phyloP scores from a whole-genome alignment of 2,329 filamentous ascomycete species.

The Myrmaecium sp. region DNA sequence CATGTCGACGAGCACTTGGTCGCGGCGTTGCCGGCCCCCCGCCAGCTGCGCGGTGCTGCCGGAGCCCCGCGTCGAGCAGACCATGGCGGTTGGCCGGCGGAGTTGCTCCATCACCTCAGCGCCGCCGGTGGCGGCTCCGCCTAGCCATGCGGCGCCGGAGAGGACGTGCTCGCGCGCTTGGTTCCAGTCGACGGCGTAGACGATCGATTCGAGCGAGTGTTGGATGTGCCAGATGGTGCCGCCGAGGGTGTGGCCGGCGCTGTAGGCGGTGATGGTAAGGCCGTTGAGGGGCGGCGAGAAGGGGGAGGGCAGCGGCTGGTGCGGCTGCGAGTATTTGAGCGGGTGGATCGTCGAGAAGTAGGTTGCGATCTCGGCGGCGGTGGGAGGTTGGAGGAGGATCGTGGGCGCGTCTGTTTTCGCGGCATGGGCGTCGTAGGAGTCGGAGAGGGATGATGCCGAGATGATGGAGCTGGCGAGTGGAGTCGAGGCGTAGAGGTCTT shows the following conservation, averaged over 20 bases:
- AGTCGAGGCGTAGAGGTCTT: constrained; percentile 82
- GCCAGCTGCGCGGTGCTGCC: constrained; percentile 52
- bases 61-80: constrained; percentile 76
- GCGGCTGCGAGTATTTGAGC: constrained; percentile 91
- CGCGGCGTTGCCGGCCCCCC: constrained; percentile 61
- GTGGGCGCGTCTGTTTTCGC: too few relatives aligned
- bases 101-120: constrained; percentile 88
- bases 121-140: constrained; percentile 60
- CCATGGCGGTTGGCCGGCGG: constrained; percentile 78
- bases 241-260: constrained; percentile 86
- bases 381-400: constrained; percentile 53
- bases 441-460: constrained; percentile 53
- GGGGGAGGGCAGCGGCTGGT: constrained; percentile 71
- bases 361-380: constrained; percentile 70
- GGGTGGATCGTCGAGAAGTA: constrained; percentile 87
- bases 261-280: constrained; percentile 89
- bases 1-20: constrained; percentile 70
- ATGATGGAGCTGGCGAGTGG: constrained; percentile 78
- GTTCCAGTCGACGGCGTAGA: constrained; percentile 97
- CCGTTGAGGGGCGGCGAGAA: constrained; percentile 82
- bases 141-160: constrained; percentile 84
- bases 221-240: constrained; percentile 99
- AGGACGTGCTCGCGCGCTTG: constrained; percentile 93
- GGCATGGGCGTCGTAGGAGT: too few relatives aligned
- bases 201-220: constrained; percentile 87